Conservation (phyloP, 1,139 yeast species). For the Saccharomycopsis hybrid region DNA sequence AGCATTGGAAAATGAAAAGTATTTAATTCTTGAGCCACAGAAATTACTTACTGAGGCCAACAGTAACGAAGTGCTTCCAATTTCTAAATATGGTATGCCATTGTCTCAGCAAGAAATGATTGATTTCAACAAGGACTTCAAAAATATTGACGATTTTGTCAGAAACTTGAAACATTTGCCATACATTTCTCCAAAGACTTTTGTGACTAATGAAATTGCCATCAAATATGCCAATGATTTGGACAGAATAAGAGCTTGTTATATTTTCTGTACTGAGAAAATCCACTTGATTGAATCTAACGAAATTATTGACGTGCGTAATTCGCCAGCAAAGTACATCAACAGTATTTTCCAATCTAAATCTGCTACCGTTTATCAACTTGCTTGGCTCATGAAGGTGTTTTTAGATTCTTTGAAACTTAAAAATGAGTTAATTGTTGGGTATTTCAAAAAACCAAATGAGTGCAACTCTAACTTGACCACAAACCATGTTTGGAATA, state of each 20-base stretch:
- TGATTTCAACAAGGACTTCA: constrained; percentile 16
- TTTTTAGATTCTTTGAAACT: constrained; percentile 68
- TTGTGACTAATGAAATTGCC: constrained; percentile 40
- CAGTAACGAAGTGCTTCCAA: constrained; percentile 19
- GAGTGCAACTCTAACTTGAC: constrained; percentile 42
- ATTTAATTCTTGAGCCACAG: constrained; percentile 63
- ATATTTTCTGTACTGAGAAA: constrained; percentile 50
- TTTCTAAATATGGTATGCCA: constrained; percentile 14
- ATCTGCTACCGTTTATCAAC: constrained; percentile 61
- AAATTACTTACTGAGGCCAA: constrained; percentile 49
- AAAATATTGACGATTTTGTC: constrained; percentile 22
- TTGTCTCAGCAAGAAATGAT: neutral
- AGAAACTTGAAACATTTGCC: constrained; percentile 24
- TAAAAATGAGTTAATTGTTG: constrained; percentile 70
- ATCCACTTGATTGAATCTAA: constrained; percentile 35
- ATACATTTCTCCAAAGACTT: constrained; percentile 39
- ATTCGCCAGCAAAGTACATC: constrained; percentile 17
- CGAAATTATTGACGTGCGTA: constrained; percentile 23
- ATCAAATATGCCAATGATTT: constrained; percentile 38
- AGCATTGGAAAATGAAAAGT: constrained; percentile 61
- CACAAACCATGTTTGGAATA: constrained; percentile 84
- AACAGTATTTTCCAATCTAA: constrained; percentile 24
- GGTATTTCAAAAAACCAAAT: constrained; percentile 77
- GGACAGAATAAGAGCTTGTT: constrained; percentile 57
- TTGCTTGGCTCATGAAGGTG: constrained; percentile 69